phyloP scores from a whole-genome alignment of 2,329 filamentous ascomycete species.

The Fusarium keratoplasticum region DNA sequence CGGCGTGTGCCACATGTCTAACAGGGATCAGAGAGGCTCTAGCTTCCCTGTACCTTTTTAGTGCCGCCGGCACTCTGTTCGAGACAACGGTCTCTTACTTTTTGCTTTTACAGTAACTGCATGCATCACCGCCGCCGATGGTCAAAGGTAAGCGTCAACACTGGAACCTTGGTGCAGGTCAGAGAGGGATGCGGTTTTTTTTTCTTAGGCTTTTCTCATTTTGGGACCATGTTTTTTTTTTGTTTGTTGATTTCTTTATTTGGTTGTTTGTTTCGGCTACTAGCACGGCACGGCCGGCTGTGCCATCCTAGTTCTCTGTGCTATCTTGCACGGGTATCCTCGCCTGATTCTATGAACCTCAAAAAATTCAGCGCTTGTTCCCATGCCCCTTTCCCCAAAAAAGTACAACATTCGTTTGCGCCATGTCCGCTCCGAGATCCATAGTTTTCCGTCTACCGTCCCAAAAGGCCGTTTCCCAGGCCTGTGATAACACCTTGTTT shows the following conservation, averaged over 20 bases:
- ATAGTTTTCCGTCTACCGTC: conserved; percentile 8
- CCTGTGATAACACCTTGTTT: conserved; percentile 8
- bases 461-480: conserved; percentile 11
- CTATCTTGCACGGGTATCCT: conserved; percentile 41
- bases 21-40: conserved; percentile 46
- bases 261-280: conserved; percentile 13
- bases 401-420: conserved; percentile 21
- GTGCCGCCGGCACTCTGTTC: conserved; percentile 3
- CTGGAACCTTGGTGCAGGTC: neutral
- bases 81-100: conserved; percentile 1
- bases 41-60: conserved; percentile 9
- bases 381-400: conserved; percentile 13
- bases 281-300: conserved; percentile 17
- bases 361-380: conserved; percentile 27
- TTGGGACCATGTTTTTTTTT: neutral
- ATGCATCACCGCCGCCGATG: neutral
- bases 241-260: conserved; percentile 6
- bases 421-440: conserved; percentile 19
- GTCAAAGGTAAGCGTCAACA: neutral
- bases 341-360: conserved; percentile 27
- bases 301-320: conserved; percentile 21
- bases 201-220: neutral
- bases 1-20: conserved; percentile 45
- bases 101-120: neutral
- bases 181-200: neutral